Percentiles rank a stretch among this genome's conserved stretches.
Conservation (phyloP, 2,329 filamentous ascomycete species). For the Thelonectria olida region DNA sequence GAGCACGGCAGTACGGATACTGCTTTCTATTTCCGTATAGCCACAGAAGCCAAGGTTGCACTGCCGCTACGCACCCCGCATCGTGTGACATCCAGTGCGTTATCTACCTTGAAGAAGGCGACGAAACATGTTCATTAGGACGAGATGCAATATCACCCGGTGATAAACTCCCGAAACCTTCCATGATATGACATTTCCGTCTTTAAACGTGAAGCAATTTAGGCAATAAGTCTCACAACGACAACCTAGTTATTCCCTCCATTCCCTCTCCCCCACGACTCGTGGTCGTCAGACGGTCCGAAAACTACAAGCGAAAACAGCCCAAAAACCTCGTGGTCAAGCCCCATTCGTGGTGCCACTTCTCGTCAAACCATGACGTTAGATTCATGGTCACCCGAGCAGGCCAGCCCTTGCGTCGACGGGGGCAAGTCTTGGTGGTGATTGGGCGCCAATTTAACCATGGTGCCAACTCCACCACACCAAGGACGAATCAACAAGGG, state of each 20-base stretch:
- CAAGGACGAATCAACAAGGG: slow-evolving; percentile 2
- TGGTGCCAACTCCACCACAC: not conserved
- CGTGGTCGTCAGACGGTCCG: not conserved
- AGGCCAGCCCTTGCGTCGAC: slow-evolving; percentile 3
- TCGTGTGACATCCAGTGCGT: not conserved
- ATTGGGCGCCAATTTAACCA: slow-evolving; percentile 20
- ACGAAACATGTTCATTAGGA: not conserved
- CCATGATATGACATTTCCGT: not conserved
- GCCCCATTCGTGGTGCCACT: slow-evolving; percentile 17
- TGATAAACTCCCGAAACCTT: not conserved
- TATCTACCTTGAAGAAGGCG: not conserved
- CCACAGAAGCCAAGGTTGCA: not conserved
- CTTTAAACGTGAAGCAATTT: not conserved
- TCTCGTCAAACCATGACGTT: slow-evolving; percentile 5
- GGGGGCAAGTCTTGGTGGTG: not conserved
- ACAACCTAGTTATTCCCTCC: not conserved
- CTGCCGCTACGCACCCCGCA: not conserved
- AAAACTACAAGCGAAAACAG: not conserved
- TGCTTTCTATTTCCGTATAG: not conserved
- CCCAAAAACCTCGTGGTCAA: slow-evolving; percentile 12
- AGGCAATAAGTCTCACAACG: not conserved
- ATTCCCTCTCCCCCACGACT: not conserved
- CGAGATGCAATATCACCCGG: not conserved
- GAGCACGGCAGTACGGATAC: not conserved
- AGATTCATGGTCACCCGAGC: slow-evolving; percentile 10